These are phyloP conservation scores for Septoria petroselini DNA, from an alignment of 2,329 filamentous ascomycete genomes.

Conservation along the genomic window DNA sequence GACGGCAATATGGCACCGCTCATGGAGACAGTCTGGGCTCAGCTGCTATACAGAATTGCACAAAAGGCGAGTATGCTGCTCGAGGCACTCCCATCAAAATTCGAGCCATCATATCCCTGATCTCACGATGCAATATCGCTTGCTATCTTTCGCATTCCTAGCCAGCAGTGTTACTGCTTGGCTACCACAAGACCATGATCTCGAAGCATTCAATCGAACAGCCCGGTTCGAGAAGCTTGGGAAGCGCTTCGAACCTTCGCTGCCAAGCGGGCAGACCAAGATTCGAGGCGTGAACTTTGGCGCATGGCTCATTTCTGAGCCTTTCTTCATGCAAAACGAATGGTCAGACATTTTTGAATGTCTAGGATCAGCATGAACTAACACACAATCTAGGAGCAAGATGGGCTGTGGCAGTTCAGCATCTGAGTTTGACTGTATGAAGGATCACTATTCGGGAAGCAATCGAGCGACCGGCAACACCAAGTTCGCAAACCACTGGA, in stretches of 20 bases:
- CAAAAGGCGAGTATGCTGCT: neutral
- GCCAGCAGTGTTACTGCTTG: slow-evolving; percentile 8
- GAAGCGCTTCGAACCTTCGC: slow-evolving; percentile 10
- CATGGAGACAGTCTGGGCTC: too few species aligned
- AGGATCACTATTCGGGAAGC: slow-evolving; percentile 13
- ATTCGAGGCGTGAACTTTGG: slow-evolving; percentile 18
- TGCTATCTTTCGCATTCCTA: slow-evolving; percentile 4
- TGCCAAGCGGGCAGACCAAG: slow-evolving; percentile 14
- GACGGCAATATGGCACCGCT: too few species aligned
- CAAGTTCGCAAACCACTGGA: slow-evolving; percentile 14
- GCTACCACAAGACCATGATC: slow-evolving; percentile 13
- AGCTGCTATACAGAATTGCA: neutral
- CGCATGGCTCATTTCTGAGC: slow-evolving; percentile 12
- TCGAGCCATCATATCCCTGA: neutral
- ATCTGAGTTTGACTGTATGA: slow-evolving; percentile 17
- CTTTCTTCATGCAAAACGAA: slow-evolving; percentile 7
- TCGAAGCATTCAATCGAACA: slow-evolving; percentile 13
- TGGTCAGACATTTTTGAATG: slow-evolving; percentile 10
- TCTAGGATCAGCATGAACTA: neutral
- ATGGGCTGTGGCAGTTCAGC: slow-evolving; percentile 12
- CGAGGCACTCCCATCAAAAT: neutral
- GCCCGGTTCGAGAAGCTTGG: slow-evolving; percentile 12
- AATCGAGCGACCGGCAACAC: slow-evolving; percentile 8
- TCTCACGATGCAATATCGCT: slow-evolving; percentile 11
- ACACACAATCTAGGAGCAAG: slow-evolving; percentile 6